These are phyloP conservation scores for Aspergillus sp. DNA, from an alignment of 2,329 filamentous ascomycete species.

Conservation along the genomic window DNA sequence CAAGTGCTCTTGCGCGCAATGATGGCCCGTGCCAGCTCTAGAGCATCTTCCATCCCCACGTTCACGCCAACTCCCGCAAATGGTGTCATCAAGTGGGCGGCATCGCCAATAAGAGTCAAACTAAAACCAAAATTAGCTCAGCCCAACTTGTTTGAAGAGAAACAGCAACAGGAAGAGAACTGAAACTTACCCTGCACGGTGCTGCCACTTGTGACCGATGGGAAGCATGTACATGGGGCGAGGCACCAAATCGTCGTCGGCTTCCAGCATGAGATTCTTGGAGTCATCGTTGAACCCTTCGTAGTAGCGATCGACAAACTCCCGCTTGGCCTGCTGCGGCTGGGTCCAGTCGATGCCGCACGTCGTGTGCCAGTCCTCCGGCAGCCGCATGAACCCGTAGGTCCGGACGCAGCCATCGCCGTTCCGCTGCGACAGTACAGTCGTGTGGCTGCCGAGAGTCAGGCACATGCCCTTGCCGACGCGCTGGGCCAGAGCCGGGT, in stretches of 20 bases:
- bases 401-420: constrained; percentile 25
- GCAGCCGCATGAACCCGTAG: constrained; percentile 26
- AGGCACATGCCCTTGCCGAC: constrained; percentile 17
- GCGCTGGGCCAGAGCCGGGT: too few species aligned
- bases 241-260: background rate
- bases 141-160: too few species aligned
- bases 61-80: constrained; percentile 36
- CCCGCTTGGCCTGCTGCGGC: too few species aligned
- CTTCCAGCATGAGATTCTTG: too few species aligned
- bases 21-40: constrained; percentile 19
- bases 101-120: constrained; percentile 32
- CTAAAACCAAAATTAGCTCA: too few species aligned
- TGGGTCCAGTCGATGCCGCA: too few species aligned
- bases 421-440: constrained; percentile 29
- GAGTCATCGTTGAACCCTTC: constrained; percentile 14
- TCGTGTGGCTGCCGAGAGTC: constrained; percentile 26
- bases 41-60: constrained; percentile 29
- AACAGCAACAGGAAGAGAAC: too few species aligned
- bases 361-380: background rate
- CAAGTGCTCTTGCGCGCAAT: too few species aligned
- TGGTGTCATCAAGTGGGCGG: constrained; percentile 34
- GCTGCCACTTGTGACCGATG: constrained; percentile 20
- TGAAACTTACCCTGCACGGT: constrained; percentile 10
- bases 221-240: constrained; percentile 28
- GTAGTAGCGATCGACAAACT: constrained; percentile 22